Evolutionary conservation across 2,329 filamentous ascomycete species (phyloP), one percentile per base, ranked within the genome.

Genomic region (Ophiostoma piceae): DNA sequence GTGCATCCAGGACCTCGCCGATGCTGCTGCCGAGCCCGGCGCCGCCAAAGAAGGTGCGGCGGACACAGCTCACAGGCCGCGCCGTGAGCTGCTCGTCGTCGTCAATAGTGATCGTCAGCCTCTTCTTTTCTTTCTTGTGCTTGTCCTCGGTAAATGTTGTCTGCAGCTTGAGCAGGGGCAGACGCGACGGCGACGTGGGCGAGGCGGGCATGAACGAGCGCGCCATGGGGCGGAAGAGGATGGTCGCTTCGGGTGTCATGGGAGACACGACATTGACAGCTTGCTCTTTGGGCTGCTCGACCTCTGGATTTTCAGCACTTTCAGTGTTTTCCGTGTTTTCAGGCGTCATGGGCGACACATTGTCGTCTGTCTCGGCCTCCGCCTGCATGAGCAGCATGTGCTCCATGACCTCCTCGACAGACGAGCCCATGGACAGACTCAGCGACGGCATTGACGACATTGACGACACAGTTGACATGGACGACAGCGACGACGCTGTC

Each of bases 141-240:
- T 57, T 12, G 51, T 26, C 6, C 57, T 66, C 32, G 41, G 22
- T 73, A 67, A 67, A 67, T 2, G 67, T 54, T 5, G 83, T 84
- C 69, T 83, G 80, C 66, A 84, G 76, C 72, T 80, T 82, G 3
- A 84, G 74, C 0, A 70, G 71, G 7, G 79, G 78, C 3, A 74
- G 68, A 65, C 65, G 65, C 9, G 64, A n/a, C 12, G 62, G 60
- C 12, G 57, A 64, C 3, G 29, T 35, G 16, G 57, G 57, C 14
- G 62, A 66, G 3, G 32, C 3, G 14, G 60, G 29, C 57, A 62
- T 32, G n/a, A 64, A 64, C 14, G 29, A 64, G 29, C 60, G 60
- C 16, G 60, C 32, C 60, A 37, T 35, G 32, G 60, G 60, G 8
- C 60, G 60, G 32, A 64, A n/a, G 16, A 64, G 26, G n/a, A 37